Evolutionary conservation across 768 basidiomycete species (phyloP), one percentile per base, ranked within the genome.

Genomic region (Tulasnella sp.): DNA sequence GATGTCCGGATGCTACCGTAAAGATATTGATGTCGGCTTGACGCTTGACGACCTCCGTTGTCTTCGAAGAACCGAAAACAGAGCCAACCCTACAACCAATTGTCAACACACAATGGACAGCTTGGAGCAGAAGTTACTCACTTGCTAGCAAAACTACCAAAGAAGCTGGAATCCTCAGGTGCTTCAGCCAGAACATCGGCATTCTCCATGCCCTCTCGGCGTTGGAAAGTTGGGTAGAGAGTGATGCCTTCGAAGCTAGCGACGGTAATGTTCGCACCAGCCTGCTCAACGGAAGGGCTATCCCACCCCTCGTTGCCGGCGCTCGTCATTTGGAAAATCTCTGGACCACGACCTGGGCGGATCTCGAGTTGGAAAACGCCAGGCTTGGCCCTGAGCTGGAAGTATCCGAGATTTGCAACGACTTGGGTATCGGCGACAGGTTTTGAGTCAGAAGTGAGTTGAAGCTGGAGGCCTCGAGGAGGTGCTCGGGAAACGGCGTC

Each of bases 1-100:
- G 86, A 72, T 97, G 83, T 0, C 97, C 97, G 0, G 97, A 99
- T 8, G 97, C 97, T 22, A 99, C 97, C 0, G 97, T 99, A 83
- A 99, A 99, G 79, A 99, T 97, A 80, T 99, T 99, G 84, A 99
- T 97, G 39, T 97, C 94, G 8, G 97, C 96, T 79, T 93, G 91
- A 22, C 79, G 82, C 40, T 78, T 80, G 0, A 80, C 72, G 1
- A 80, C 36, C 3, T 71, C 76, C 1, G 76, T 72, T 31, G 52
- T 67, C 54, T 58, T 34, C 25, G 40, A 34, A 2, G 72, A 67
- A 14, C 72, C 72, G 69, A 78, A 78, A 15, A 68, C 34, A 45
- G 77, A 78, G 17, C 64, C 58, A 34, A 78, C 67, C 68, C 77
- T 78, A 39, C 37, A 67, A n/a, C 7, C 22, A 36, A 12, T 6